Conservation (phyloP, 306 rosid genomes). For the Myrica gale region DNA sequence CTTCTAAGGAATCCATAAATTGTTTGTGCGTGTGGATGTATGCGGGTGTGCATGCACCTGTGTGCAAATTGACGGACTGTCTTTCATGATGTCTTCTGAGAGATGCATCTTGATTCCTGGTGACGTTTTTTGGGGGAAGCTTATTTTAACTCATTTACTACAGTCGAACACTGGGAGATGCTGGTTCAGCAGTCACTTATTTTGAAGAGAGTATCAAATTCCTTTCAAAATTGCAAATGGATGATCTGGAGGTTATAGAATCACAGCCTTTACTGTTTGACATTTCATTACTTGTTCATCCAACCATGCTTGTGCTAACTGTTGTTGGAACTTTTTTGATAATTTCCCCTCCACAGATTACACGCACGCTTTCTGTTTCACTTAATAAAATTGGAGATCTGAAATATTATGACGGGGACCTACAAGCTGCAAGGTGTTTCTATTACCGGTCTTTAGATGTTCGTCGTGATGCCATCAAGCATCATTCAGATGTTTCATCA, state of each 20-base stretch:
- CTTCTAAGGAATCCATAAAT: too few relatives aligned
- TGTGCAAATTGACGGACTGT: too few relatives aligned
- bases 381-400: constrained; percentile 97
- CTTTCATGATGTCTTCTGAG: too few relatives aligned
- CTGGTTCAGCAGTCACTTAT: constrained; percentile 65
- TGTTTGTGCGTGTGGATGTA: too few relatives aligned
- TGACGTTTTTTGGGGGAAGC: too few relatives aligned
- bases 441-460: constrained; percentile 77
- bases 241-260: constrained; percentile 68
- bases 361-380: constrained; percentile 90
- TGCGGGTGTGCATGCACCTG: too few relatives aligned
- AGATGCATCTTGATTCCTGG: too few relatives aligned
- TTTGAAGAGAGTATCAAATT: constrained; percentile 87
- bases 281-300: neutral
- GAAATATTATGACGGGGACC: constrained; percentile 85
- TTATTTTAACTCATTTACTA: constrained; percentile 23
- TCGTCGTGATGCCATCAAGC: constrained; percentile 71
- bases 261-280: constrained; percentile 25
- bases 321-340: neutral
- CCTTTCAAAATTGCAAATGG: constrained; percentile 76
- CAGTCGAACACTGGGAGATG: constrained; percentile 91
- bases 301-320: neutral
- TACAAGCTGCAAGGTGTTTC: constrained; percentile 74
- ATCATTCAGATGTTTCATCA: constrained; percentile 55
- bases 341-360: constrained; percentile 44